phyloP scores from a whole-genome alignment of 2,329 filamentous ascomycete species.

The Septoria linicola region DNA sequence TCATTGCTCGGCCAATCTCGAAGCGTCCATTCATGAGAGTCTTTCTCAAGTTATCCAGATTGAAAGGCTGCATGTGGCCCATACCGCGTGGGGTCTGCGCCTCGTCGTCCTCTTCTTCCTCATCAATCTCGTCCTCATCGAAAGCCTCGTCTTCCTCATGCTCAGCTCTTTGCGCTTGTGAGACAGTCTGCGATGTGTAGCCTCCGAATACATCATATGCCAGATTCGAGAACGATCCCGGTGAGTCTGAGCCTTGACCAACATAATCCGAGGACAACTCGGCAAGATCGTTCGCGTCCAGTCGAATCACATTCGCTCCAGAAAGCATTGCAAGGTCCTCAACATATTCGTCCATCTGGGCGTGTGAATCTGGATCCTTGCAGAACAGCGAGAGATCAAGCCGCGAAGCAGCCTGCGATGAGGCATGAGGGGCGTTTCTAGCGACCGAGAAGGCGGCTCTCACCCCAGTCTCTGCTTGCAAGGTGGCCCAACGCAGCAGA shows the following conservation, averaged over 20 bases:
- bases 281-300: conserved; percentile 70
- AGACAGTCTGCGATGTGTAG: conserved; percentile 34
- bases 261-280: conserved; percentile 68
- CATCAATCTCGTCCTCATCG: conserved; percentile 43
- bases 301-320: conserved; percentile 63
- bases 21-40: conserved; percentile 25
- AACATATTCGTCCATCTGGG: conserved; percentile 59
- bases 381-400: conserved; percentile 48
- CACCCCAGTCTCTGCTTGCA: conserved; percentile 33
- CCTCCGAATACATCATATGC: conserved; percentile 57
- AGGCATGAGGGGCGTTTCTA: conserved; percentile 15
- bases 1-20: conserved; percentile 26
- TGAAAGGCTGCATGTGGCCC: conserved; percentile 14
- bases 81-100: conserved; percentile 13
- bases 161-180: conserved; percentile 14
- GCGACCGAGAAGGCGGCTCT: conserved; percentile 28
- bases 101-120: conserved; percentile 23
- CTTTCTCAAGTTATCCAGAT: conserved; percentile 30
- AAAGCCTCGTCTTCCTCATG: conserved; percentile 45
- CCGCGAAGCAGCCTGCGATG: conserved; percentile 30
- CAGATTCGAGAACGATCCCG: conserved; percentile 44
- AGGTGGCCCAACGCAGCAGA: conserved; percentile 25
- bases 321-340: conserved; percentile 61
- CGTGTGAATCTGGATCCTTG: conserved; percentile 54
- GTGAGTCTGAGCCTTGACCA: conserved; percentile 55